Base-by-base conservation (phyloP, 768 basidiomycete genomes). In the Gloeophyllum trabeum region DNA sequence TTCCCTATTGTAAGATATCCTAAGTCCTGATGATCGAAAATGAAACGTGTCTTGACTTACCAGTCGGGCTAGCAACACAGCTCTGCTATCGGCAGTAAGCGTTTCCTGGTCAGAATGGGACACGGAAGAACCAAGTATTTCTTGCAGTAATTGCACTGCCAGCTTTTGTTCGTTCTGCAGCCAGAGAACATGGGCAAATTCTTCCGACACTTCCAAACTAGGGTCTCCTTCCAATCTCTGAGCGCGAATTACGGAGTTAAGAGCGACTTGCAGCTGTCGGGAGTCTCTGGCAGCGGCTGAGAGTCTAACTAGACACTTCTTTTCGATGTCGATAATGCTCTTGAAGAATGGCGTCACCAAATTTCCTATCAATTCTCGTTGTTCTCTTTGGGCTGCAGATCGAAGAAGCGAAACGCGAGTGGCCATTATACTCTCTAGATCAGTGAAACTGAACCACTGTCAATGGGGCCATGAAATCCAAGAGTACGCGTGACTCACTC, bases 181-280 rank as follows among this genome's bases (percentile, higher is more conserved):
- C 90, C 94, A 98, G 5, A 98, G 69, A 14, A 97, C 91, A 45
- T 81, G 76, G 13, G 94, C 83, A 50, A 89, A 90, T 55, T 96
- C 93, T 51, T 81, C 70, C 0, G 79, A 75, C 19, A 85, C 75
- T 22, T 71, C 66, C n/a, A 64, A 63, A 3, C 74, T 65, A 0
- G 70, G 55, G 1, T 43, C 48, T 1, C 47, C 53, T 45, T 76
- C 76, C 4, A 92, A 60, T 26, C 62, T 66, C 54, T 85, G 82
- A 1, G 90, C 88, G 21, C 76, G 73, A 23, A 87, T 67, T 26
- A 93, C 67, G 4, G 92, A 79, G 53, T 94, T 98, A 21, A 96
- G 61, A 0, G 94, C 88, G 25, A 91, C 73, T 53, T 96, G 92
- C 13, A 74, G 59, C 39, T 87, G 75, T 40, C 74, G 69, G 0